These are phyloP conservation scores for Glebionis coronaria DNA, from an alignment of 129 eudicot genomes.

Conservation along the genomic window DNA sequence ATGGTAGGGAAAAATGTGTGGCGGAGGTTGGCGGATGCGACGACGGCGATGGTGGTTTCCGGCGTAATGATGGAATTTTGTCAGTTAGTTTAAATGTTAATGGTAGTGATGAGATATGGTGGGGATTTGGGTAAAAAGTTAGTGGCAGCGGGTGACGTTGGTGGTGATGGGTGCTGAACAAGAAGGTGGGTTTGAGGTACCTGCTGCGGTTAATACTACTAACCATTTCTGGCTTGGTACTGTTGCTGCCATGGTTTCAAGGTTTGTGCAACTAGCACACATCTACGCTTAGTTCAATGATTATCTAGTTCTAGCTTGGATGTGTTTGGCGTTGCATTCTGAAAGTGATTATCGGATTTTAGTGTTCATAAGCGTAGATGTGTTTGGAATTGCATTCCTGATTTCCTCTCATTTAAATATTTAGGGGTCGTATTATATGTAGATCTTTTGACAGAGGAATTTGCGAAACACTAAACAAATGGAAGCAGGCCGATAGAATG, in stretches of 20 bases:
- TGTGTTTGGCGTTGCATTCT: too few relatives aligned
- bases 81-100: constrained; percentile 59
- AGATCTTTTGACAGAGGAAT: too few relatives aligned
- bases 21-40: not conserved
- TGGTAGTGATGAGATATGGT: constrained; percentile 29
- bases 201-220: constrained; percentile 71
- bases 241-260: constrained; percentile 93
- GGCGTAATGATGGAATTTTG: constrained; percentile 33
- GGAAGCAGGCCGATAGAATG: too few relatives aligned
- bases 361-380: too few relatives aligned
- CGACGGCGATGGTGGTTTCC: constrained; percentile 16
- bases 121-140: constrained; percentile 18
- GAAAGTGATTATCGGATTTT: too few relatives aligned
- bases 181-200: constrained; percentile 27
- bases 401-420: too few relatives aligned
- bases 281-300: not conserved
- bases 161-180: constrained; percentile 17
- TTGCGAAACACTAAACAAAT: too few relatives aligned
- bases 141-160: not conserved
- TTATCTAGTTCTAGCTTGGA: too few relatives aligned
- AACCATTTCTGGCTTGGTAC: constrained; percentile 98
- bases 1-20: too few relatives aligned
- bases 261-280: constrained; percentile 42
- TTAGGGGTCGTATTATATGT: too few relatives aligned
- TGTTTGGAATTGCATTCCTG: too few relatives aligned